Evolutionary conservation across 306 rosid genomes (phyloP), one percentile per base, ranked within the genome.

Genomic region (Begonia masoniana): DNA sequence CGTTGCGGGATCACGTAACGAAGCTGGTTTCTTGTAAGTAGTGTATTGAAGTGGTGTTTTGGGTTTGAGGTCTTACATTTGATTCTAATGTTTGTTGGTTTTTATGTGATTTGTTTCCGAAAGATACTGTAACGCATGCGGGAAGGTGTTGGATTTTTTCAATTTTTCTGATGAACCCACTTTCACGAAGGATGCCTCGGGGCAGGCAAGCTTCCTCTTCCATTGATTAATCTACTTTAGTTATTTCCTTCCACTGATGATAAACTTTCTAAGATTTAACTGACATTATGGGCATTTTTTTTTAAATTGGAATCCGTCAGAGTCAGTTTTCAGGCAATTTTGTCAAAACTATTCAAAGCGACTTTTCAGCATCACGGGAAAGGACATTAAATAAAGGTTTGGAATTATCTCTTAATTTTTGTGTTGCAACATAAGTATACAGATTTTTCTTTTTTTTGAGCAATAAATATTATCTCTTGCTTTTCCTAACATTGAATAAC

Each of bases 291-390:
- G 36, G 19, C 12, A 36, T 17, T 26, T 13, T 15, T 61, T 36
- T 13, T 51, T n/a, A 9, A 14, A 41, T n/a, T 17, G 14, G 24
- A 51, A 51, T 61, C 43, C 43, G 46, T 64, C 56, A 68, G 68
- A 62, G 68, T 55, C 62, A 62, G 52, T 16, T 62, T 45, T 26
- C 63, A 11, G 73, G 68, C 23, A 62, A 46, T 31, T 56, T 13
- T 24, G 63, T 68, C n/a, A 26, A 63, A 26, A 35, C 55, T 19
- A 39, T 62, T 14, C 68, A 57, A 6, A 62, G 73, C 52, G 62
- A 68, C 15, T 49, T 35, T 41, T 62, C 68, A 8, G 68, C 68
- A 51, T 68, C 68, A n/a, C 63, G 68, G 3, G 64, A 62, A 13
- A 51, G 60, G 60, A 58, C 61, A 41, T 46, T 68, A 0, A 65